phyloP scores from a whole-genome alignment of 1,284 basidiomycete genomes.

The Pseudozyma tsukubaensis region DNA sequence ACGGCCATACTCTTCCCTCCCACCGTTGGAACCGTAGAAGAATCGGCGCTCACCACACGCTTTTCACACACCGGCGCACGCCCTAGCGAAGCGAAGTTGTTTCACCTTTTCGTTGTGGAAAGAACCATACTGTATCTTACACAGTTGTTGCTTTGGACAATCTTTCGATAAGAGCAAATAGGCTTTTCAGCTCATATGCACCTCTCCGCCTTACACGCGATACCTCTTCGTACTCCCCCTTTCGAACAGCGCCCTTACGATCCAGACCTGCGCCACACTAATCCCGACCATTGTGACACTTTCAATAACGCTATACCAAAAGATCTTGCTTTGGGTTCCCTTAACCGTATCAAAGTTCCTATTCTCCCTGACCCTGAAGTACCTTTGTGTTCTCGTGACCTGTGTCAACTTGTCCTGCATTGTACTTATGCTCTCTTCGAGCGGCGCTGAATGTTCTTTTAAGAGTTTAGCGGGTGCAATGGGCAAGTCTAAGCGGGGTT shows the following conservation, averaged over 20 bases:
- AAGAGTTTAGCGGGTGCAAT: slow-evolving; percentile 54
- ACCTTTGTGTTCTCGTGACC: slow-evolving; percentile 62
- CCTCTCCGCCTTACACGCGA: slow-evolving; percentile 45
- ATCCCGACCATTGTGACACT: slow-evolving; percentile 60
- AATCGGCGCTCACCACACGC: too few relatives aligned
- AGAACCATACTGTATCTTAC: too few relatives aligned
- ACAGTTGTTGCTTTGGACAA: too few relatives aligned
- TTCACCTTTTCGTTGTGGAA: too few relatives aligned
- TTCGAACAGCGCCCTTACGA: slow-evolving; percentile 64
- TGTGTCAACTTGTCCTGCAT: slow-evolving; percentile 54
- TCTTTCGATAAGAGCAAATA: too few relatives aligned
- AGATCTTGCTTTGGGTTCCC: slow-evolving; percentile 59
- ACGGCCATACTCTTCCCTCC: too few relatives aligned
- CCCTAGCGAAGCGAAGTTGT: too few relatives aligned
- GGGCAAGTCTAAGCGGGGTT: slow-evolving; percentile 64
- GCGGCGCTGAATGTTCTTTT: slow-evolving; percentile 62
- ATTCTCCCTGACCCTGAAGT: slow-evolving; percentile 67
- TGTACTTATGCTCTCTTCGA: slow-evolving; percentile 61
- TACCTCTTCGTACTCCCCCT: slow-evolving; percentile 62
- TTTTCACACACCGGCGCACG: too few relatives aligned
- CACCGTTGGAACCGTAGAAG: too few relatives aligned
- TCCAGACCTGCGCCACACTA: slow-evolving; percentile 61
- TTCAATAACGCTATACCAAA: slow-evolving; percentile 64
- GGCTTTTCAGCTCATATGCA: too few relatives aligned
- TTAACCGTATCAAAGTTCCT: slow-evolving; percentile 63